Percentiles rank a stretch among this genome's conserved stretches.
phyloP scores from a whole-genome alignment of 2,329 filamentous ascomycete genomes.

The Penicillium sp. region DNA sequence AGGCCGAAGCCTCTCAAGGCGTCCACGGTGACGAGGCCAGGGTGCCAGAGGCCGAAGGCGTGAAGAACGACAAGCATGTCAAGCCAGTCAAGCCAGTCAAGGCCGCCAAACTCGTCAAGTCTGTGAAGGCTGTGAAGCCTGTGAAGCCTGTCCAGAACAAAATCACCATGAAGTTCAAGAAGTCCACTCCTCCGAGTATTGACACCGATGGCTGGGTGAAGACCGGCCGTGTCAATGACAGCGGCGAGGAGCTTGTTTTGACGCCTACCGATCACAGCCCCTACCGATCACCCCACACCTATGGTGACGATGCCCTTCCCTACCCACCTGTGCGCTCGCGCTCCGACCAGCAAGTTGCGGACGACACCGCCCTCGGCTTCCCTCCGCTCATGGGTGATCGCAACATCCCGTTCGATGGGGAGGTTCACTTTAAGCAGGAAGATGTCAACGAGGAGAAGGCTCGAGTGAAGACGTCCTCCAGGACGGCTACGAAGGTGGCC shows the following conservation, averaged over 20 bases:
- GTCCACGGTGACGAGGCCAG: neutral
- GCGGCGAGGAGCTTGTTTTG: slow-evolving; percentile 18
- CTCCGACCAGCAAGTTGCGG: slow-evolving; percentile 8
- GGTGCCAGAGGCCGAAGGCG: neutral
- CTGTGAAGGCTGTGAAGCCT: neutral
- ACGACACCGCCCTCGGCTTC: slow-evolving; percentile 13
- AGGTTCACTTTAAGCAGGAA: slow-evolving; percentile 8
- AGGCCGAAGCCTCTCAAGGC: neutral
- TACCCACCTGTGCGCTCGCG: slow-evolving; percentile 18
- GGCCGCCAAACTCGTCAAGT: too few relatives aligned
- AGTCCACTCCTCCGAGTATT: neutral
- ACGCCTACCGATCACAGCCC: slow-evolving; percentile 7
- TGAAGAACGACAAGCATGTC: neutral
- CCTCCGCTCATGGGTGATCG: slow-evolving; percentile 22
- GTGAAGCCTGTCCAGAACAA: neutral
- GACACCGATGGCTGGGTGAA: slow-evolving; percentile 11
- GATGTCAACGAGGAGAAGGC: slow-evolving; percentile 14
- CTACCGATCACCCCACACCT: slow-evolving; percentile 16
- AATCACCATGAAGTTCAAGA: slow-evolving; percentile 1
- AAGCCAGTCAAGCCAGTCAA: too few relatives aligned
- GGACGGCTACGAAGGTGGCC: neutral
- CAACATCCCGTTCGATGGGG: slow-evolving; percentile 13
- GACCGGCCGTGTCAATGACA: slow-evolving; percentile 14
- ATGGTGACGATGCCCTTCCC: slow-evolving; percentile 15
- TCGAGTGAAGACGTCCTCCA: neutral